phyloP scores from a whole-genome alignment of 352 stramenopile genomes.

The Phytophthora cryptogea region DNA sequence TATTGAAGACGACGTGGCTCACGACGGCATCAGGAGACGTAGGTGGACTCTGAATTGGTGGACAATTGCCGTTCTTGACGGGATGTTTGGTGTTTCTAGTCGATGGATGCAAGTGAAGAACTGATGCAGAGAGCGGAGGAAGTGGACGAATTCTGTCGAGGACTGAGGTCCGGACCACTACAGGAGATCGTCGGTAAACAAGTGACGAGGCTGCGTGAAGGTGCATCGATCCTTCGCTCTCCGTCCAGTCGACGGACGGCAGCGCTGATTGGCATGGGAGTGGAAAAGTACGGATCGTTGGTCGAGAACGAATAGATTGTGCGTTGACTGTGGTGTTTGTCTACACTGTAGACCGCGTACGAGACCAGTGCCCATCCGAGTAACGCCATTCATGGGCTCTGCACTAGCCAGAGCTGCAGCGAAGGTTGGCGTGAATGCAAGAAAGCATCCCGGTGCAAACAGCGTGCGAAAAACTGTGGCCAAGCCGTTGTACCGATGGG shows the following conservation, averaged over 20 bases:
- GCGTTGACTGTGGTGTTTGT: neutral
- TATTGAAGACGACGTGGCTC: slow-evolving; percentile 8
- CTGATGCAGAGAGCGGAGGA: slow-evolving; percentile 46
- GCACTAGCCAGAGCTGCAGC: slow-evolving; percentile 26
- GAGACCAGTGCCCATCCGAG: slow-evolving; percentile 27
- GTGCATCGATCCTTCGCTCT: slow-evolving; percentile 37
- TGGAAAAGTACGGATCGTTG: slow-evolving; percentile 14
- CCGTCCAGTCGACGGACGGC: slow-evolving; percentile 17
- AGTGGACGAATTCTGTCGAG: slow-evolving; percentile 47
- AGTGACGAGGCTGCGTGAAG: slow-evolving; percentile 35
- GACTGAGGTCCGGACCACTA: slow-evolving; percentile 46
- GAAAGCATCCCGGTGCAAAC: slow-evolving; percentile 41
- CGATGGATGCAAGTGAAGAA: slow-evolving; percentile 39
- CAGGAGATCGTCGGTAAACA: slow-evolving; percentile 59
- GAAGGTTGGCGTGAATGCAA: slow-evolving; percentile 26
- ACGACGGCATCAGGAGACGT: slow-evolving; percentile 16
- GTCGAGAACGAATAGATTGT: neutral
- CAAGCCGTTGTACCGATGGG: slow-evolving; percentile 68
- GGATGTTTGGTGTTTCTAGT: slow-evolving; percentile 19
- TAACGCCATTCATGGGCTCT: slow-evolving; percentile 41
- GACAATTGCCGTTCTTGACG: neutral
- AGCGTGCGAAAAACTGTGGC: slow-evolving; percentile 26
- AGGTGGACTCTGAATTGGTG: neutral
- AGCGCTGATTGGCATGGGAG: slow-evolving; percentile 17
- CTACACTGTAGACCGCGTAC: slow-evolving; percentile 18